Evolutionary conservation across 441 rosid genomes (phyloP), one percentile per base, ranked within the genome.

Genomic region (Hura crepitans): DNA sequence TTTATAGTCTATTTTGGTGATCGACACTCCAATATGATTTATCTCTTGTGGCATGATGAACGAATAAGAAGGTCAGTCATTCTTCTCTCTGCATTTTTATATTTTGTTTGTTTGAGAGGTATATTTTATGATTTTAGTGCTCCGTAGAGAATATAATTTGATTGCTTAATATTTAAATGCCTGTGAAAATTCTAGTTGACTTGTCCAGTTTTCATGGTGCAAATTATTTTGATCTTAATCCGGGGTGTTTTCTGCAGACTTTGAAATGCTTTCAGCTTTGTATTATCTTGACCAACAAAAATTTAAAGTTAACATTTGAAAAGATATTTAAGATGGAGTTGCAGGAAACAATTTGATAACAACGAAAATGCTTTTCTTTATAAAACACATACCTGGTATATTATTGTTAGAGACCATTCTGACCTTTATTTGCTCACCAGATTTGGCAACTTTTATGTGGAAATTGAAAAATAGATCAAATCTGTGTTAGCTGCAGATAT

Each of bases 1-100:
- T 90, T 90, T 79, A 81, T 94, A 60, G 72, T 90, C 68, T 90
- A 94, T 76, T 94, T 82, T 69, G 97, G 97, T 62, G 97, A 94
- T 69, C 73, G 80, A 60, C 96, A 82, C 63, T 88, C 86, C 65
- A 92, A 92, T 81, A 75, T 94, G 80, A 76, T 94, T 27, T 84
- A 83, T 78, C 84, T 92, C 2, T 68, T 90, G 72, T 76, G 90
- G 72, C 90, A 89, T 37, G 99, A 94, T 54, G 79, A 79, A 22
- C 86, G 99, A 31, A 84, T 94, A 72, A 86, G 87, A 80, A 94
- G 99, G 98, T 91, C 75, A 66, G 18, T 56, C 11, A 20, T 17
- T 35, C 49, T 14, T 2, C n/a, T 65, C 43, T 35, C 10, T 30
- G 10, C 50, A 58, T 58, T 58, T 13, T 1, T 23, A 3, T 60